phyloP scores from a whole-genome alignment of 805 yeast genomes.

The Candida broadrunensis region DNA sequence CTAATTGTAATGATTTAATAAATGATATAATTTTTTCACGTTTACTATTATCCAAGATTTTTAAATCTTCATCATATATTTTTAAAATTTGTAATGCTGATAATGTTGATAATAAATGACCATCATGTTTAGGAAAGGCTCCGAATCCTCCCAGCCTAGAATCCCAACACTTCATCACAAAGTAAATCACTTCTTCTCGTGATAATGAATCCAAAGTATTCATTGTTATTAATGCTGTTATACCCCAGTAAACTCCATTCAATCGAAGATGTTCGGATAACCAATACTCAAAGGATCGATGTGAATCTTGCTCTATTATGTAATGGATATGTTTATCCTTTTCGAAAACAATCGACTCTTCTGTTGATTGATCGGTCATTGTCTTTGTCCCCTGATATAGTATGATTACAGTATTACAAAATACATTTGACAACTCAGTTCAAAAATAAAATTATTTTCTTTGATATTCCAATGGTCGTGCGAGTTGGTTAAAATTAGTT shows the following conservation, averaged over 20 bases:
- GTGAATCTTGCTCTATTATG: slow-evolving; percentile 33
- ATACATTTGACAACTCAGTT: no score
- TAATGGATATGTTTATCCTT: slow-evolving; percentile 31
- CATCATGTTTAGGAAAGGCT: slow-evolving; percentile 85
- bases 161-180: slow-evolving; percentile 66
- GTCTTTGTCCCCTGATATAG: no score
- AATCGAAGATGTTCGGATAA: slow-evolving; percentile 83
- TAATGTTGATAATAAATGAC: slow-evolving; percentile 79
- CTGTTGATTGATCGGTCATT: neutral
- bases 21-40: slow-evolving; percentile 38
- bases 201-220: slow-evolving; percentile 52
- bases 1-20: slow-evolving; percentile 43
- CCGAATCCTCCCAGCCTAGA: slow-evolving; percentile 74
- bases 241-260: slow-evolving; percentile 96
- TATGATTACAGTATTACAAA: no score
- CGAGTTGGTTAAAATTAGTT: no score
- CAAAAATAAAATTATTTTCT: no score
- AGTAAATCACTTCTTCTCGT: slow-evolving; percentile 61
- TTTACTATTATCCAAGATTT: slow-evolving; percentile 16
- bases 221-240: slow-evolving; percentile 68
- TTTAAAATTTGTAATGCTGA: slow-evolving; percentile 82
- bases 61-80: slow-evolving; percentile 45
- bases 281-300: slow-evolving; percentile 71
- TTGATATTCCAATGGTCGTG: no score
- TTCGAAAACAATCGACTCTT: neutral